Conservation (phyloP, 257 asterid genomes). For the Jaltomata sinuosa region DNA sequence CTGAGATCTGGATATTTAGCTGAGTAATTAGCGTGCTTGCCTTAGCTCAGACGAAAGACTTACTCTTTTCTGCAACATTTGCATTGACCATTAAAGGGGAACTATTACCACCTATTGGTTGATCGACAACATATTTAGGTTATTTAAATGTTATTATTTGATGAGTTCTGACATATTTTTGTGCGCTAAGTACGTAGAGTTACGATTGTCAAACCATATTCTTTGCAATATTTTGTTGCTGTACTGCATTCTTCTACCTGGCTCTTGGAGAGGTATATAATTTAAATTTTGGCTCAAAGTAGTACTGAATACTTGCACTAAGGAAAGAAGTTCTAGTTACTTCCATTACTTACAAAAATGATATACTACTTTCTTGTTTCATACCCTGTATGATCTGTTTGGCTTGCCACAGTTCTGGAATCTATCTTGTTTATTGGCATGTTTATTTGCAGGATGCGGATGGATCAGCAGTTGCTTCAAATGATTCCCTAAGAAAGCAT, state of each 20-base stretch:
- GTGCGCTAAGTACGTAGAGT: background rate
- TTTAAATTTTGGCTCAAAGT: background rate
- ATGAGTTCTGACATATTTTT: background rate
- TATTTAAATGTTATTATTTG: background rate
- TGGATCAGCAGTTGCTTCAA: slow-evolving; percentile 1
- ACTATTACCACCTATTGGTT: background rate
- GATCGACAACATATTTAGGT: background rate
- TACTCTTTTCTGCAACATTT: background rate
- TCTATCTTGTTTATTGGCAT: background rate
- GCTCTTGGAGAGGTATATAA: background rate
- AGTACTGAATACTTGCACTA: background rate
- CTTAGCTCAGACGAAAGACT: background rate
- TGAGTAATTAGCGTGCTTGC: background rate
- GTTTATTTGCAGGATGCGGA: slow-evolving; percentile 2
- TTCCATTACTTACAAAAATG: background rate
- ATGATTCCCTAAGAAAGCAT: background rate
- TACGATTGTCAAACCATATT: background rate
- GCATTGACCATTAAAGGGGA: background rate
- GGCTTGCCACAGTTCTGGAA: background rate
- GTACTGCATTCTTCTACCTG: background rate
- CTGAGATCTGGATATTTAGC: background rate
- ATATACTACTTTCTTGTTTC: background rate
- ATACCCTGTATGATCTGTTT: background rate
- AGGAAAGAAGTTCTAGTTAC: background rate
- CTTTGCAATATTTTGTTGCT: background rate